Evolutionary conservation across 257 asterid genomes (phyloP), one percentile per base, ranked within the genome.

Genomic region (Coffea canephora): DNA sequence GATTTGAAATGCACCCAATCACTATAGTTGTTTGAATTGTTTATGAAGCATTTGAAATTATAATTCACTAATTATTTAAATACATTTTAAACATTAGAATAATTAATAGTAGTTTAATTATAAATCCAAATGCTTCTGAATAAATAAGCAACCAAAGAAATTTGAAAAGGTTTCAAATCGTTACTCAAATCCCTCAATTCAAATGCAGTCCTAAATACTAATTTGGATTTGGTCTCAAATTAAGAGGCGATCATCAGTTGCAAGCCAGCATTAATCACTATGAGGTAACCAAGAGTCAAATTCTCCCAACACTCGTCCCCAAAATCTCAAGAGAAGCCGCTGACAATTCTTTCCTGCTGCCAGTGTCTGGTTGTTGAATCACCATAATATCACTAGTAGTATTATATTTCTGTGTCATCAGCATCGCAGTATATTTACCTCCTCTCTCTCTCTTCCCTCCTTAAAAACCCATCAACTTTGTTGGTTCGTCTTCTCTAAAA

Each of bases 361-460:
- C 78, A 34, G 21, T 49, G 50, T 74, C 18, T 74, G 69, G 78
- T 74, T 54, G 68, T 73, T 52, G 77, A 73, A 73, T 73, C 77
- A 73, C 12, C 50, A n/a, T 48, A 49, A 5, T 18, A n/a, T 23
- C 23, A n/a, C n/a, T 25, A 49, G 1, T 9, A 57, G 34, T 31
- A 31, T 31, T 16, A 6, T 21, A 59, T 59, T 59, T 59, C 66
- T 59, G 11, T 21, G 31, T 27, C n/a, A 39, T 23, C 66, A 59
- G 12, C 21, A 23, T 55, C 13, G 62, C 62, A 55, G 34, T 31
- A 55, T 3, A 15, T 3, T 55, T 18, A 16, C 2, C n/a, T 57
- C 64, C 64, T 57, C 64, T 39, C 61, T 14, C 64, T 57, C 64
- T 39, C 61, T 14, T 4, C 4, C 77, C 78, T 9, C 39, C 39